Evolutionary conservation across 495 filamentous ascomycete species (phyloP).

Genomic region (Saxispiralis lemnorum): DNA sequence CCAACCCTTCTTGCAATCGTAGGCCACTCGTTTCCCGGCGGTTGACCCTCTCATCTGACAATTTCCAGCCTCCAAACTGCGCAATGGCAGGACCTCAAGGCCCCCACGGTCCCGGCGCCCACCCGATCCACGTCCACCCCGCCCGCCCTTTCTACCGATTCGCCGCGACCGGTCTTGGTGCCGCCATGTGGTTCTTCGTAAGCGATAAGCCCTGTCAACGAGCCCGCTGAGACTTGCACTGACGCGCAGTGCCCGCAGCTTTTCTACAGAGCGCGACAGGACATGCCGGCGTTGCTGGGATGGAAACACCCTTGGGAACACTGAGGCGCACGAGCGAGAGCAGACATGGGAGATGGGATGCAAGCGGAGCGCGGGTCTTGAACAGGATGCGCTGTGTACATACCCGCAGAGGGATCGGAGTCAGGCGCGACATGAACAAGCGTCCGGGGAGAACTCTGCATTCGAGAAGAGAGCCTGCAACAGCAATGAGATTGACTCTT

Average conservation of each 20-base stretch:
- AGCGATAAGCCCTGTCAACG: conserved; percentile 4
- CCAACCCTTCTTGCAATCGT: conserved; percentile 6
- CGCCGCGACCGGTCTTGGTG: conserved; percentile 68
- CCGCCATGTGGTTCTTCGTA: conserved; percentile 99
- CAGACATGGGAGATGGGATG: neutral
- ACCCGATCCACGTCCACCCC: conserved; percentile 58
- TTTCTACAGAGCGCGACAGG: conserved; percentile 92
- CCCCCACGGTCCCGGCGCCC: conserved; percentile 26
- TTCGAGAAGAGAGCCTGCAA: too few relatives aligned
- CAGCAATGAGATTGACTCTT: too few relatives aligned
- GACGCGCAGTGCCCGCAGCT: conserved; percentile 33
- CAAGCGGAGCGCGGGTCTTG: neutral
- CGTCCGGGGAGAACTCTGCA: too few relatives aligned
- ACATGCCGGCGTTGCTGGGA: conserved; percentile 69
- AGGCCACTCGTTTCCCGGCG: neutral
- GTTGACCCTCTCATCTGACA: neutral
- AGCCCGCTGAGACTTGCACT: neutral
- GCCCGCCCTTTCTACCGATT: conserved; percentile 63
- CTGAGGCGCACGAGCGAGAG: conserved; percentile 29
- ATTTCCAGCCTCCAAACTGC: neutral
- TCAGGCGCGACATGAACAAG: too few relatives aligned
- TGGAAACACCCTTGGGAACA: conserved; percentile 99
- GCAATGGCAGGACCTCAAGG: conserved; percentile 15
- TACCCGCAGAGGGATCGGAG: too few relatives aligned
- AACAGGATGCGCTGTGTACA: neutral